Percentiles rank a stretch among this genome's conserved stretches.
phyloP scores from a whole-genome alignment of 495 filamentous ascomycete genomes.

The Lasiosphaeriaceae sp. region DNA sequence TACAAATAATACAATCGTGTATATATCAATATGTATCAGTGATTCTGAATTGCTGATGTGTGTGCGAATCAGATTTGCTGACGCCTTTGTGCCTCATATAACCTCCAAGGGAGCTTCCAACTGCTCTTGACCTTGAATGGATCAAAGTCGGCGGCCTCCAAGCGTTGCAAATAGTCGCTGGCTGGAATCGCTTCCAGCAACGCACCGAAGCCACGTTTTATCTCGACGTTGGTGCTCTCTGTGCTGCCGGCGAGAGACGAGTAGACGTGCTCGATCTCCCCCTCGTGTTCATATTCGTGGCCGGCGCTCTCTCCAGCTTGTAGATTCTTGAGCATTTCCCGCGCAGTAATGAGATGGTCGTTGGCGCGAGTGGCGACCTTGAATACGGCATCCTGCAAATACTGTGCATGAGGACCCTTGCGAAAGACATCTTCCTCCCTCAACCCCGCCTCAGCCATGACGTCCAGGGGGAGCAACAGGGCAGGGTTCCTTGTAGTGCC shows the following conservation, averaged over 20 bases:
- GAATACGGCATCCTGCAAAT: slow-evolving; percentile 85
- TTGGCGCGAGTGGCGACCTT: slow-evolving; percentile 86
- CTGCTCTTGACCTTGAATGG: slow-evolving; percentile 62
- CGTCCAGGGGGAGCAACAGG: slow-evolving; percentile 73
- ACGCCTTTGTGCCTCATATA: slow-evolving; percentile 66
- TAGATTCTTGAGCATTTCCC: slow-evolving; percentile 83
- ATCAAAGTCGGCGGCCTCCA: slow-evolving; percentile 82
- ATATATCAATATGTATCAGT: no score
- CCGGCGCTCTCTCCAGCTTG: slow-evolving; percentile 66
- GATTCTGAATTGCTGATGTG: no score
- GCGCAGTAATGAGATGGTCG: slow-evolving; percentile 90
- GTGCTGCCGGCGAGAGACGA: slow-evolving; percentile 23
- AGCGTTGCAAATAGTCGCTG: slow-evolving; percentile 67
- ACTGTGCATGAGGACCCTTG: slow-evolving; percentile 68
- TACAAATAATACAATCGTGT: no score
- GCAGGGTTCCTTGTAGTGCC: slow-evolving; percentile 37
- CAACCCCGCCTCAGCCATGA: slow-evolving; percentile 77
- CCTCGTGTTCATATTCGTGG: slow-evolving; percentile 82
- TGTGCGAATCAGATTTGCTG: slow-evolving; percentile 53
- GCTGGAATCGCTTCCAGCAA: slow-evolving; percentile 77
- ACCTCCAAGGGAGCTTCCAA: slow-evolving; percentile 85
- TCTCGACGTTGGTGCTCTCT: slow-evolving; percentile 38
- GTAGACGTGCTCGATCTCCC: slow-evolving; percentile 72
- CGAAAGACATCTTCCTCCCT: slow-evolving; percentile 86
- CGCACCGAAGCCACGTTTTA: slow-evolving; percentile 69